Evolutionary conservation across 2,329 filamentous ascomycete species (phyloP), one percentile per base, ranked within the genome.

Genomic region (Aaosphaeria pasadenensis): DNA sequence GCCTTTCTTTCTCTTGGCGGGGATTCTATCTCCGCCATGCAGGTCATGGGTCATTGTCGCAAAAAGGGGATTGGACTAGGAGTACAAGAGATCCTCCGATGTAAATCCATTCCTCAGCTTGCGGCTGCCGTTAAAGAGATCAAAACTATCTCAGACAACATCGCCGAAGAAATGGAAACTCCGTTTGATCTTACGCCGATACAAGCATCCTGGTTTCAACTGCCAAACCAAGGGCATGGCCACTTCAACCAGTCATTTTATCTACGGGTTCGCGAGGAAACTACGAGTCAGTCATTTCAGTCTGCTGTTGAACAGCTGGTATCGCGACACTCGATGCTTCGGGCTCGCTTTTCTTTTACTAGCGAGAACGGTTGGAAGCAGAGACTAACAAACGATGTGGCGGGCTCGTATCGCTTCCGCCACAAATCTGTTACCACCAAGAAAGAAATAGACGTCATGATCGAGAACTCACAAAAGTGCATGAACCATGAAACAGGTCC

Each of bases 21-120:
- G 44, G 76, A 78, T 47, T 77, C 74, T 0, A 77, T 78, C 46
- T 75, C 75, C 38, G 75, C 76, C 0, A 78, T 79, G 71, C 75
- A 75, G 42, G 75, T 76, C 36, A 70, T 76, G 48, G 72, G 72
- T 2, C 66, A 74, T 33, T 77, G 73, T 50, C 75, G 74, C 42
- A 76, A 75, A 55, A 60, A 64, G 33, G 74, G 73, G 1, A 63
- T 78, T 48, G 67, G 71, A 9, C 59, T 78, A 28, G 74, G 69
- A 7, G 74, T 79, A 7, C 75, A 77, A 52, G 74, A 77, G 28
- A 69, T 79, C 3, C 60, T 79, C 31, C 73, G 71, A 11, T 73
- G 72, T 59, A 75, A 73, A 49, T 78, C 76, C 1, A 74, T 78
- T 33, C 55, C 42, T 2, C 62, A 67, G 39, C 53, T 71, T 1